These are phyloP conservation scores for Xylaria polymorpha DNA, from an alignment of 2,329 filamentous ascomycete species.

Conservation along the genomic window DNA sequence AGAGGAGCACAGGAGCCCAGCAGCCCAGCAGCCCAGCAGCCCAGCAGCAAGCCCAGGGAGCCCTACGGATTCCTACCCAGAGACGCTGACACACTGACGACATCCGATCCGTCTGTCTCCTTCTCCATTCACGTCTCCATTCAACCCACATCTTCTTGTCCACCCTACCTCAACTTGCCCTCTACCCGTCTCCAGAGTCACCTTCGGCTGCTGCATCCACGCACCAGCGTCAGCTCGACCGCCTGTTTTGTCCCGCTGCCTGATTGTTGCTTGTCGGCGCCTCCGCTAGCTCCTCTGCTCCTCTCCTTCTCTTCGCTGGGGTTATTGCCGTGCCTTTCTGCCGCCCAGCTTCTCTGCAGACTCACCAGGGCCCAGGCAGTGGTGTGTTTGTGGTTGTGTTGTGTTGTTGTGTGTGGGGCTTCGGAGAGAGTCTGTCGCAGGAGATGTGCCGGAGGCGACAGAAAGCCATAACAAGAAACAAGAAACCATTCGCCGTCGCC, in stretches of 20 bases:
- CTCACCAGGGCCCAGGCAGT: conserved; percentile 10
- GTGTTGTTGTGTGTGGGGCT: conserved; percentile 25
- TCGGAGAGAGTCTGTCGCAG: conserved; percentile 27
- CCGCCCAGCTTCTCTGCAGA: conserved; percentile 7
- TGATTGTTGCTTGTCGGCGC: conserved; percentile 11
- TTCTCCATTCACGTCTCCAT: conserved; percentile 32
- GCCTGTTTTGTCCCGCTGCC: conserved; percentile 17
- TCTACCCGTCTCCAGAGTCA: conserved; percentile 26
- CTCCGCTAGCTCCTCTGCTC: conserved; percentile 9
- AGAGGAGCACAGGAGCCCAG: background rate
- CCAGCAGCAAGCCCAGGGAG: no score
- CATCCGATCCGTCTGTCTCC: conserved; percentile 28
- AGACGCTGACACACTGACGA: conserved; percentile 33
- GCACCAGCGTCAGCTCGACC: conserved; percentile 28
- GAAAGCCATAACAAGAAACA: conserved; percentile 25
- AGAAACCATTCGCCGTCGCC: conserved; percentile 17
- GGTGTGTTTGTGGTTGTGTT: conserved; percentile 32
- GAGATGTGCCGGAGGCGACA: conserved; percentile 36
- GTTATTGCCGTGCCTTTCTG: conserved; percentile 11
- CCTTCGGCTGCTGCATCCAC: conserved; percentile 21
- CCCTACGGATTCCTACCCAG: background rate
- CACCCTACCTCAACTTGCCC: conserved; percentile 21
- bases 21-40: background rate
- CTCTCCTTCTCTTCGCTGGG: conserved; percentile 14
- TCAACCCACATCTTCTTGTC: conserved; percentile 33